Conservation (phyloP, 2,329 filamentous ascomycete genomes). For the Dactylonectria macrodidyma region DNA sequence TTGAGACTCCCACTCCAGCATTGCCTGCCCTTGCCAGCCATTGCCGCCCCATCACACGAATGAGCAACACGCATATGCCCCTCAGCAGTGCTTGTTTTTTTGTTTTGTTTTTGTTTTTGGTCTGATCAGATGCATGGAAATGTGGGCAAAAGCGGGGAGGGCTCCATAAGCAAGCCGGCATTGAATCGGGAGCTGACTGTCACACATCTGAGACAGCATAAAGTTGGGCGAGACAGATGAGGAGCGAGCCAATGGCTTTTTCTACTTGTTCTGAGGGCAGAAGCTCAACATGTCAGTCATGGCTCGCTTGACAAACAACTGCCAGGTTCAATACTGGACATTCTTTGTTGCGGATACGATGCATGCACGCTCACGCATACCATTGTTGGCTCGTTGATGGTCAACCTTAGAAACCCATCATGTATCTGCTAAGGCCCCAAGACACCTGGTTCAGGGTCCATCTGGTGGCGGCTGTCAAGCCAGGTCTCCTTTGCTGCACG, state of each 20-base stretch:
- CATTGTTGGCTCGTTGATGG: slow-evolving; percentile 2
- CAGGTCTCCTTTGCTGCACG: slow-evolving; percentile 15
- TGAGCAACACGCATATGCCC: neutral
- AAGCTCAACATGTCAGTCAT: neutral
- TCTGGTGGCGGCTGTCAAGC: slow-evolving; percentile 14
- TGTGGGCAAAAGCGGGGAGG: slow-evolving; percentile 12
- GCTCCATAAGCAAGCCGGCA: slow-evolving; percentile 37
- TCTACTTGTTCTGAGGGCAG: slow-evolving; percentile 12
- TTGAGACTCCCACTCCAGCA: slow-evolving; percentile 15
- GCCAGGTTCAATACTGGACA: neutral
- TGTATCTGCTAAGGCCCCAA: slow-evolving; percentile 1
- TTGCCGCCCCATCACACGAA: neutral
- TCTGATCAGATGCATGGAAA: slow-evolving; percentile 31
- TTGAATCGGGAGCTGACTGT: slow-evolving; percentile 42
- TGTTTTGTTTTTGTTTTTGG: no score
- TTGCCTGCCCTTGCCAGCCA: slow-evolving; percentile 1
- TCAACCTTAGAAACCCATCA: slow-evolving; percentile 12
- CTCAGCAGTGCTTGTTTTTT: slow-evolving; percentile 20
- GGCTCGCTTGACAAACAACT: neutral
- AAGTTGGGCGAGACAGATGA: slow-evolving; percentile 27
- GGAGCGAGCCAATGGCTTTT: slow-evolving; percentile 1
- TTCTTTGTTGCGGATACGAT: neutral
- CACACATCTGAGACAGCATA: slow-evolving; percentile 37
- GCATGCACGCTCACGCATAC: neutral
- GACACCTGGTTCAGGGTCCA: slow-evolving; percentile 9